phyloP scores from a whole-genome alignment of 1,284 basidiomycete genomes.

The Melampsora larici-populina region DNA sequence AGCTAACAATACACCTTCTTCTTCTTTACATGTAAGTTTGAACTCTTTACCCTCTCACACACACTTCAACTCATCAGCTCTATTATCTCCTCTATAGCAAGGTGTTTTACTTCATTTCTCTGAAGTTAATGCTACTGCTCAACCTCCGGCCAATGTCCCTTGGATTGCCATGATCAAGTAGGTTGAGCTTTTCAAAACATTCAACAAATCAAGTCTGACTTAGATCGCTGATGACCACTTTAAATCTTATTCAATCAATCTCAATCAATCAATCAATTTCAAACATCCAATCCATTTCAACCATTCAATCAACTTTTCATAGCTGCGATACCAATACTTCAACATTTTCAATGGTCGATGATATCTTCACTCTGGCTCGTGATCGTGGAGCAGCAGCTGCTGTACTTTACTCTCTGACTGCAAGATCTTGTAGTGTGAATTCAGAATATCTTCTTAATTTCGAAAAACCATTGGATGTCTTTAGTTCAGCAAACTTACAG shows the following conservation, averaged over 20 bases:
- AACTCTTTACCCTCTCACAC: background rate
- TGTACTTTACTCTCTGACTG: slow-evolving; percentile 52
- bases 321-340: slow-evolving; percentile 43
- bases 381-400: slow-evolving; percentile 74
- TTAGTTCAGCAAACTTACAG: slow-evolving; percentile 58
- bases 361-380: slow-evolving; percentile 74
- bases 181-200: slow-evolving; percentile 71
- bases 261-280: too few species aligned
- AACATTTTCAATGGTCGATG: slow-evolving; percentile 50
- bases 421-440: slow-evolving; percentile 54
- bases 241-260: slow-evolving; percentile 41
- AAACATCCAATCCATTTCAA: too few species aligned
- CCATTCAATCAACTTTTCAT: too few species aligned
- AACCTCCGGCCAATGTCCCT: slow-evolving; percentile 63
- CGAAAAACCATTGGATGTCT: slow-evolving; percentile 25
- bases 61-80: background rate
- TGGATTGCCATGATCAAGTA: slow-evolving; percentile 85
- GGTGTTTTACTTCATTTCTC: slow-evolving; percentile 51
- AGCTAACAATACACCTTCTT: slow-evolving; percentile 5
- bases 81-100: slow-evolving; percentile 6
- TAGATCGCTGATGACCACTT: too few species aligned
- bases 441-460: slow-evolving; percentile 13
- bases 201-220: slow-evolving; percentile 59
- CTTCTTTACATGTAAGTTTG: slow-evolving; percentile 12
- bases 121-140: slow-evolving; percentile 46